Conservation (phyloP, 129 eudicot genomes). For the Artemisia tridentata region DNA sequence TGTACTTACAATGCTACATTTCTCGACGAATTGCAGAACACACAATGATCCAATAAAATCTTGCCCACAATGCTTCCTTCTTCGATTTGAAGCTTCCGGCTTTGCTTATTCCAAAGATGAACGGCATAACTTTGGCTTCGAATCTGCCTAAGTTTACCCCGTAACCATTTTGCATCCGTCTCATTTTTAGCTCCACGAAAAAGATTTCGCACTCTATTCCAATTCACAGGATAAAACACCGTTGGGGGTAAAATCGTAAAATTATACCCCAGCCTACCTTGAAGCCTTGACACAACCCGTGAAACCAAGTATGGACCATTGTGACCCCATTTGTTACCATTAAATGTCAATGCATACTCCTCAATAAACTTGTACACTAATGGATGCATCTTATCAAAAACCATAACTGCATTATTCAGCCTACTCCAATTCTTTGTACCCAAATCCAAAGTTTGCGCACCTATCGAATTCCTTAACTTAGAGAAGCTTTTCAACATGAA, state of each 20-base stretch:
- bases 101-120: slow-evolving; percentile 96
- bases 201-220: slow-evolving; percentile 66
- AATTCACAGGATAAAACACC: slow-evolving; percentile 87
- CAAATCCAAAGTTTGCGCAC: slow-evolving; percentile 74
- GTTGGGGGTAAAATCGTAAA: slow-evolving; percentile 65
- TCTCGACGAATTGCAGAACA: slow-evolving; percentile 54
- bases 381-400: slow-evolving; percentile 87
- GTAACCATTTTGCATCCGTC: slow-evolving; percentile 56
- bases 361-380: slow-evolving; percentile 75
- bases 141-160: slow-evolving; percentile 59
- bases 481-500: slow-evolving; percentile 55
- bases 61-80: slow-evolving; percentile 75
- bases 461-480: slow-evolving; percentile 62
- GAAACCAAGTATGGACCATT: slow-evolving; percentile 97
- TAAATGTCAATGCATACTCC: slow-evolving; percentile 82
- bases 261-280: slow-evolving; percentile 46
- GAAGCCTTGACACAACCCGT: slow-evolving; percentile 71
- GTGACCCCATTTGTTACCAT: slow-evolving; percentile 98
- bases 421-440: slow-evolving; percentile 69
- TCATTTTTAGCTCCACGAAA: slow-evolving; percentile 59
- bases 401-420: slow-evolving; percentile 93
- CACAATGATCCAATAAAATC: slow-evolving; percentile 49
- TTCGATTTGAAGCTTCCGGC: slow-evolving; percentile 52
- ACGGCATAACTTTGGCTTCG: slow-evolving; percentile 54
- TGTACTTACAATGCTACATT: slow-evolving; percentile 28